phyloP scores from a whole-genome alignment of 495 filamentous ascomycete genomes.

The Aspergillus bridgeri region DNA sequence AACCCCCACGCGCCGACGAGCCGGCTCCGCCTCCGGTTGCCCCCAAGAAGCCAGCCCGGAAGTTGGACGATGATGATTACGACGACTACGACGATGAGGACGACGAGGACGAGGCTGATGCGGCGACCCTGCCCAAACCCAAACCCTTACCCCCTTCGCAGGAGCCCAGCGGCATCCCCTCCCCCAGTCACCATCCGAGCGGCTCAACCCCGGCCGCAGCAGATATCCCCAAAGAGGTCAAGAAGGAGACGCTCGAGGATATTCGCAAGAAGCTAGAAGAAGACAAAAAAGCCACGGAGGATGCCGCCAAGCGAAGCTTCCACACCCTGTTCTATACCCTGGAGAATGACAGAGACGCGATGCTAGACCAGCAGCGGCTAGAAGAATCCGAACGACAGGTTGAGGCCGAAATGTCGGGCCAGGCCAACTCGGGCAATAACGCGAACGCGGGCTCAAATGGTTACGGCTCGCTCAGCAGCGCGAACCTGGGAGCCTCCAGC shows the following conservation, averaged over 20 bases:
- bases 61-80: slow-evolving; percentile 78
- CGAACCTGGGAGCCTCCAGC: slow-evolving; percentile 95
- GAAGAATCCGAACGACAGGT: slow-evolving; percentile 95
- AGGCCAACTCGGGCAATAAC: slow-evolving; percentile 47
- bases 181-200: slow-evolving; percentile 28
- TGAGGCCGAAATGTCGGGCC: slow-evolving; percentile 85
- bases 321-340: slow-evolving; percentile 90
- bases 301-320: slow-evolving; percentile 83
- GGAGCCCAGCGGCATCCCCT: slow-evolving; percentile 30
- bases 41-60: slow-evolving; percentile 61
- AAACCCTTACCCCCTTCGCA: slow-evolving; percentile 49
- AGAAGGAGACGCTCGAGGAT: slow-evolving; percentile 72
- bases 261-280: slow-evolving; percentile 90
- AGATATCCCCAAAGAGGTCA: slow-evolving; percentile 40
- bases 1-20: slow-evolving; percentile 39
- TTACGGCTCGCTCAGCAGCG: slow-evolving; percentile 84
- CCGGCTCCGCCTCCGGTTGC: slow-evolving; percentile 34
- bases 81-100: slow-evolving; percentile 82
- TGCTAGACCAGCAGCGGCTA: slow-evolving; percentile 95
- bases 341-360: slow-evolving; percentile 90
- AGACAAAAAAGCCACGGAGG: slow-evolving; percentile 88
- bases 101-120: slow-evolving; percentile 74
- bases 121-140: slow-evolving; percentile 49
- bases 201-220: slow-evolving; percentile 25
- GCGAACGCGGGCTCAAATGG: slow-evolving; percentile 49